phyloP scores from a whole-genome alignment of 2,329 filamentous ascomycete species.

The Fusarium proliferatum region DNA sequence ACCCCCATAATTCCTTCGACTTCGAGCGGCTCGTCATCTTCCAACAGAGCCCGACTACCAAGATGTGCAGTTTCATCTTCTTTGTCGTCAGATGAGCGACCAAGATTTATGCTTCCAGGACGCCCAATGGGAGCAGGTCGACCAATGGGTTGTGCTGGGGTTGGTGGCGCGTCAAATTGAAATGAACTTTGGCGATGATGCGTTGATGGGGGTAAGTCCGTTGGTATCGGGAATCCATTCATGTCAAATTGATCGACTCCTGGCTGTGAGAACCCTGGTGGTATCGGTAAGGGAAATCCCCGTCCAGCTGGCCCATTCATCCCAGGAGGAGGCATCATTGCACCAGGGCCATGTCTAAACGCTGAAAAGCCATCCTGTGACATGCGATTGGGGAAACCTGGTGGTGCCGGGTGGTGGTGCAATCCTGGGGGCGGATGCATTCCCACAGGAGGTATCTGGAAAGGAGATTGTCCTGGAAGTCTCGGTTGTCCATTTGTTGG shows the following conservation, averaged over 20 bases:
- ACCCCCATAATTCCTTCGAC: conserved; percentile 49
- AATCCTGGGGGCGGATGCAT: conserved; percentile 61
- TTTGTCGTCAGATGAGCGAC: conserved; percentile 63
- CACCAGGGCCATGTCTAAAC: conserved; percentile 59
- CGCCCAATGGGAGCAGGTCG: conserved; percentile 89
- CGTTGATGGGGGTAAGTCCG: conserved; percentile 51
- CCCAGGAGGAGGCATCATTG: conserved; percentile 63
- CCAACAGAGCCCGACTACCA: conserved; percentile 89
- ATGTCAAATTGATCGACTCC: conserved; percentile 48
- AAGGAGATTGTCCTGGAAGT: conserved; percentile 56
- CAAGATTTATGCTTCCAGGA: conserved; percentile 77
- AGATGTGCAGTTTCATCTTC: conserved; percentile 83
- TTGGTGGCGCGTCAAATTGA: conserved; percentile 68
- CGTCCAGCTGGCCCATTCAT: conserved; percentile 59
- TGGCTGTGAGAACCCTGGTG: conserved; percentile 51
- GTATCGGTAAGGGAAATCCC: conserved; percentile 55
- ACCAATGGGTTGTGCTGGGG: conserved; percentile 77
- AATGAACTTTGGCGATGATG: conserved; percentile 83
- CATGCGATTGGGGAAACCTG: conserved; percentile 68
- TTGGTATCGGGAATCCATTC: conserved; percentile 48
- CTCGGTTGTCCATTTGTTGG: conserved; percentile 59
- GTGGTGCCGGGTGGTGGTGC: conserved; percentile 52
- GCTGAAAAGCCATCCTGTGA: conserved; percentile 64
- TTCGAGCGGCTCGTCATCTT: conserved; percentile 72
- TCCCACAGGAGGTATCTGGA: conserved; percentile 65